Evolutionary conservation across 331 rosid genomes (phyloP), one percentile per base, ranked within the genome.

Genomic region (Telfairia occidentalis): DNA sequence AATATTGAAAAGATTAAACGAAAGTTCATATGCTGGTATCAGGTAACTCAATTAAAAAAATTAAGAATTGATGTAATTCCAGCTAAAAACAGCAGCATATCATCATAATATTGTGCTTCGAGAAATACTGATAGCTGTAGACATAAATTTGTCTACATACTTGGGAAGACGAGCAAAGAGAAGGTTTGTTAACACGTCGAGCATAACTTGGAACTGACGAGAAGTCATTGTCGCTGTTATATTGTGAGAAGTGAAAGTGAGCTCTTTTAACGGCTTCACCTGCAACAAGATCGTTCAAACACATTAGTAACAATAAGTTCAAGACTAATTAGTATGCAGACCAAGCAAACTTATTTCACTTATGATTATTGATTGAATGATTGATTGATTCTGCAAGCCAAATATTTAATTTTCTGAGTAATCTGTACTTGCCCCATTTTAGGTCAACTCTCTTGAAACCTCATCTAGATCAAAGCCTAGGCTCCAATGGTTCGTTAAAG

Each of bases 231-330:
- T 90, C 43, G 97, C 97, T 0, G 89, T 90, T 81, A 96, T 96
- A 83, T 96, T 83, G 42, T 16, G 88, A 78, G 97, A 96, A 87
- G 86, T 89, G 84, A 96, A 96, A 61, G 75, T 85, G 80, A 96
- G 97, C 84, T 96, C 97, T 79, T 96, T 90, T 82, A 96, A 78
- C 45, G 99, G 99, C 83, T 96, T 96, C 84, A 96, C 97, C 99
- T 96, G 86, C 81, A 85, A 78, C 71, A 81, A 53, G 80, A 86
- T 76, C 61, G 60, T 72, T 55, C 67, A 76, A 78, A 73, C 60
- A 75, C 32, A 42, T 57, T 18, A 55, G 32, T 1, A 30, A 53
- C 15, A 34, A 15, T 23, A 57, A 28, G 61, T 48, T 50, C 45
- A 49, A 11, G 46, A 38, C 24, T 49, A 72, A 49, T 23, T 21